Percentiles rank a stretch among this genome's conserved stretches.
These are phyloP conservation scores for Leccinum ochraceum DNA, from an alignment of 768 basidiomycete species.

Conservation along the genomic window DNA sequence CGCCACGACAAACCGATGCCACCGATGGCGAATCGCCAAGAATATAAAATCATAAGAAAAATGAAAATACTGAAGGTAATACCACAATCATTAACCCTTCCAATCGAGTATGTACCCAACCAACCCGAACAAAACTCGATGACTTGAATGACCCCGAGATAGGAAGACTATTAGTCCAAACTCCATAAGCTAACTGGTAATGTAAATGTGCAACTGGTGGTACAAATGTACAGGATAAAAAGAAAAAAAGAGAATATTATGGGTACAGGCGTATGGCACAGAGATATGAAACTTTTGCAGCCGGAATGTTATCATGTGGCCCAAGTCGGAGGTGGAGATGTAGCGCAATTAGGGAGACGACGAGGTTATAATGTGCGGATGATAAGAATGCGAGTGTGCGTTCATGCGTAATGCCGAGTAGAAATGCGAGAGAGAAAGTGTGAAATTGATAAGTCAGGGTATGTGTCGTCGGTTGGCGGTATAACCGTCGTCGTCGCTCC, in stretches of 20 bases:
- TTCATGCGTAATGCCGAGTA: slow-evolving; percentile 23
- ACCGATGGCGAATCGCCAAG: slow-evolving; percentile 32
- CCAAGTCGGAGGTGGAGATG: slow-evolving; percentile 21
- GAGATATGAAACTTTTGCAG: slow-evolving; percentile 23
- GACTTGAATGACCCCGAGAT: slow-evolving; percentile 26
- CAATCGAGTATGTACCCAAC: slow-evolving; percentile 31
- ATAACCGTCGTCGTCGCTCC: slow-evolving; percentile 32
- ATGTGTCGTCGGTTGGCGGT: slow-evolving; percentile 35
- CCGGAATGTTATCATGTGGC: slow-evolving; percentile 18
- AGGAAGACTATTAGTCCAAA: slow-evolving; percentile 33
- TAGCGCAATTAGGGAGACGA: slow-evolving; percentile 35
- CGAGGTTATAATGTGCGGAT: slow-evolving; percentile 31
- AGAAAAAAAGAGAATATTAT: slow-evolving; percentile 28
- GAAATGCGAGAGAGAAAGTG: slow-evolving; percentile 20
- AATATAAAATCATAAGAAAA: slow-evolving; percentile 31
- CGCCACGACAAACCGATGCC: slow-evolving; percentile 32
- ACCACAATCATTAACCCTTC: slow-evolving; percentile 34
- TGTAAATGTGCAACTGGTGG: slow-evolving; percentile 36
- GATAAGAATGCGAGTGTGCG: slow-evolving; percentile 29
- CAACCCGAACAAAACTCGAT: slow-evolving; percentile 32
- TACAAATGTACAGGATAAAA: slow-evolving; percentile 34
- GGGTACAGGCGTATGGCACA: slow-evolving; percentile 38
- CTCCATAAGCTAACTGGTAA: slow-evolving; percentile 35
- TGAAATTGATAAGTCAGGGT: slow-evolving; percentile 37
- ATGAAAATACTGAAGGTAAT: slow-evolving; percentile 17